Conservation (phyloP, 139 green algal genomes). For the Picochlorum sp. region DNA sequence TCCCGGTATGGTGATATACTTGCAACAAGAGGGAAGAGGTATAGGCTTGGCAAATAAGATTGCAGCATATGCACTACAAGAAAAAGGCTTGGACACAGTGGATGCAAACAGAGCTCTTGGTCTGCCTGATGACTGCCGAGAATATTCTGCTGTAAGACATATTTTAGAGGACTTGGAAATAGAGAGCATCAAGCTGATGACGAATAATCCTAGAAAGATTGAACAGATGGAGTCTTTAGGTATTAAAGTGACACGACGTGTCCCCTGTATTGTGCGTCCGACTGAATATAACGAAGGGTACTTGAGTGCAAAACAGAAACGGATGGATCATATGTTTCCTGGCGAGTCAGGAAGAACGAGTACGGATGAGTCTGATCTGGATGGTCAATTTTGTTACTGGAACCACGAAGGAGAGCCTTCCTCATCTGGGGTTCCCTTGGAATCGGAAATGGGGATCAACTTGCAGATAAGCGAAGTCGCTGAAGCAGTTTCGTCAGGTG, state of each 20-base stretch:
- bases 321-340: constrained; percentile 33
- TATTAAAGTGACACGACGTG: constrained; percentile 57
- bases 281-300: constrained; percentile 60
- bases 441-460: neutral
- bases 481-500: neutral
- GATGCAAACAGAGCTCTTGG: constrained; percentile 88
- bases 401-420: constrained; percentile 51
- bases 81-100: constrained; percentile 85
- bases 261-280: constrained; percentile 72
- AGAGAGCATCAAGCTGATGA: constrained; percentile 72
- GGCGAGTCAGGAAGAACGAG: neutral
- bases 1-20: constrained; percentile 81
- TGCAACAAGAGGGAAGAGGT: constrained; percentile 89
- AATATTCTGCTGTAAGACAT: constrained; percentile 82
- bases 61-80: constrained; percentile 85
- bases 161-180: constrained; percentile 77
- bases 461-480: neutral
- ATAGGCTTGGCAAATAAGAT: constrained; percentile 97
- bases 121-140: constrained; percentile 82
- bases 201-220: constrained; percentile 92
- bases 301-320: constrained; percentile 32
- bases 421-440: constrained; percentile 15
- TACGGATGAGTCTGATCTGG: constrained; percentile 5
- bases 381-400: constrained; percentile 42
- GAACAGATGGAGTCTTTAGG: constrained; percentile 50